Base-by-base conservation (phyloP, 2,329 filamentous ascomycete species). In the Ophiostoma novo-ulmi region DNA sequence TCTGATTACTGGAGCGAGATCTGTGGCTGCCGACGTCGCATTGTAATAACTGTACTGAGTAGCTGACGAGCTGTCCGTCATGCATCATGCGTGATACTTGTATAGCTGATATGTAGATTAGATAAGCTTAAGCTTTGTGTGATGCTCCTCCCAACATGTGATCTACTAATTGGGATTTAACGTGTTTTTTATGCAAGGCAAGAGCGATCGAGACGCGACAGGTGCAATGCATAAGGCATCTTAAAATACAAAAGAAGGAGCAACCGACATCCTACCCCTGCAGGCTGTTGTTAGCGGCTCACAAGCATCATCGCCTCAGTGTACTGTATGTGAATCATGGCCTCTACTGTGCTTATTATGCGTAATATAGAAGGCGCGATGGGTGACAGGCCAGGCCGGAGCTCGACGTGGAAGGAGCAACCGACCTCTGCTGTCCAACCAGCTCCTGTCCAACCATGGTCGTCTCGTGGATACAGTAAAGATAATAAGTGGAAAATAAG, bases 391-490 rank as follows among this genome's bases (percentile, higher is more conserved):
- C 55, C 11, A 26, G 5, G 26, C 55, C 26, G 17, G 22, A 35
- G 55, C 55, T 61, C 26, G 22, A 58, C 26, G 64, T 7, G 66
- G 66, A 35, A 68, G 44, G 66, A 36, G 66, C 66, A 68, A 36
- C 48, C 65, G 65, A 35, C 35, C 22, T 22, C 44, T 52, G 13
- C 39, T 44, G 20, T 52, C 13, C 55, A 61, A 10, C 55, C 8
- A 26, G 22, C 58, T 41, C 70, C 52, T 71, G 70, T 58, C 66
- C 66, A 71, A 71, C 65, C 70, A 70, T 26, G 10, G 26, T 39
- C 11, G 22, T 52, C 22, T 65, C 35, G 35, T 65, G 36, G 63
- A n/a, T 35, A 64, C 31, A n/a, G 10, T 17, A 63, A 5, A 14
- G 14, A 17, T 8, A 41, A 39, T 35, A 39, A 65, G 35, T 39